Base-by-base conservation (phyloP, 1,284 basidiomycete genomes). In the Trichosporon coremiiforme region DNA sequence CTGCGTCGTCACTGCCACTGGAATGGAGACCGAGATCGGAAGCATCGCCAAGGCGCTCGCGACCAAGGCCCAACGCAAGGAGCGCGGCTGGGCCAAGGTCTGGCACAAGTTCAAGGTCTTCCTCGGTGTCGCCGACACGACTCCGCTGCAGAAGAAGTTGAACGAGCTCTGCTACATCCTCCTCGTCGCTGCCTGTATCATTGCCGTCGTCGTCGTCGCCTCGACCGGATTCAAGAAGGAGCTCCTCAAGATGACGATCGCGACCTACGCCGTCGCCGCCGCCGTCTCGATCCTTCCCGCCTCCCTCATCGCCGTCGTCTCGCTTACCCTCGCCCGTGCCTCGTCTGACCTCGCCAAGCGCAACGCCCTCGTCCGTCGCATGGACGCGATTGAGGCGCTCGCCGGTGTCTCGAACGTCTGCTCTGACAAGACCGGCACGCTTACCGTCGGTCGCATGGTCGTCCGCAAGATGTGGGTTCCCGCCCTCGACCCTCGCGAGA, bases 11-110 rank as follows among this genome's bases (percentile, higher is more conserved):
- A 85, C 87, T 67, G 85, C 84, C 7, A 90, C 88, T 13, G 89
- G 87, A 4, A 91, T 91, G 90, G 83, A 84, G 71, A 90, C 89
- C 17, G 87, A 89, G 82, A 86, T 90, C 57, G 88, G 89, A 22
- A 86, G 85, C 64, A 89, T 89, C 74, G 88, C 88, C 12, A 74
- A 80, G 20, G 85, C 85, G 9, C 82, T 87, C 74, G 80, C 81
- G 25, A 75, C 78, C 45, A 85, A 85, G 71, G 84, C 79, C 29
- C 76, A 74, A 31, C 72, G 76, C 63, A 82, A 76, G 8, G 76
- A 79, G 45, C 79, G 71, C 20, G 84, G 84, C 1, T 84, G 82
- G 73, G 71, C 69, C 2, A 77, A 77, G 0, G 77, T 75, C 47
- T 82, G 79, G 81, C 76, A 82, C 74, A 82, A 80, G 68, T 64